A percentile compares a stretch with the other conserved stretches of the same genome.
phyloP scores from a whole-genome alignment of 805 yeast species.

The Dipodascopsis uninucleata region DNA sequence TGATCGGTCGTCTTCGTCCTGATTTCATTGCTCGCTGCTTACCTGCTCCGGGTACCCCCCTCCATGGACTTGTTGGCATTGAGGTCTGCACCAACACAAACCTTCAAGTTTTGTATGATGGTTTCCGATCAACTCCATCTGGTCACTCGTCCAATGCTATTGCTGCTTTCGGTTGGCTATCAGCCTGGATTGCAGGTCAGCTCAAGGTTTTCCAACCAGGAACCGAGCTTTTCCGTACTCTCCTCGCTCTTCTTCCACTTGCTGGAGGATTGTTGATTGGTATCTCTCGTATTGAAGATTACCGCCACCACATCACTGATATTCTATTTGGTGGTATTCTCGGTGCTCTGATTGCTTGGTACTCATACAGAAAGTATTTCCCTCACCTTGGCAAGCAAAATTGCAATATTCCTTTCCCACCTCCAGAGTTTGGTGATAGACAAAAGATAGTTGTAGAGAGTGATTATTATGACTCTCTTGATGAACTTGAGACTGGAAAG shows the following conservation, averaged over 20 bases:
- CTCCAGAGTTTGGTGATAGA: slow-evolving; percentile 10
- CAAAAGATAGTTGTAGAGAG: slow-evolving; percentile 11
- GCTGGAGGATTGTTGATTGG: slow-evolving; percentile 68
- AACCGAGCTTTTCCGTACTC: slow-evolving; percentile 30
- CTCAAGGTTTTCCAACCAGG: slow-evolving; percentile 42
- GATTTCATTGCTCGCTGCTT: slow-evolving; percentile 85
- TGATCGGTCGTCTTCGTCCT: slow-evolving; percentile 88
- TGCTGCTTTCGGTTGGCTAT: slow-evolving; percentile 47
- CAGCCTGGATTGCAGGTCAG: slow-evolving; percentile 52
- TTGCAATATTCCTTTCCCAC: slow-evolving; percentile 29
- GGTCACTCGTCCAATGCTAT: slow-evolving; percentile 57
- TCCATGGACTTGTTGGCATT: slow-evolving; percentile 35
- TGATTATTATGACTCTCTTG: slow-evolving; percentile 26
- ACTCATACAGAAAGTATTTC: slow-evolving; percentile 54
- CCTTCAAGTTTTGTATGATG: slow-evolving; percentile 43
- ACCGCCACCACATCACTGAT: slow-evolving; percentile 89
- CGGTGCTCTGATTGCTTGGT: slow-evolving; percentile 60
- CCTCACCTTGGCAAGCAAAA: slow-evolving; percentile 38
- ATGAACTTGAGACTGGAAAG: slow-evolving; percentile 27
- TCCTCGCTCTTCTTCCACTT: slow-evolving; percentile 31
- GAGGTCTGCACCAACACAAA: slow-evolving; percentile 41
- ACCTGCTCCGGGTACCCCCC: slow-evolving; percentile 57
- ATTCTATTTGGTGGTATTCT: slow-evolving; percentile 69
- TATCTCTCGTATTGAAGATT: slow-evolving; percentile 83
- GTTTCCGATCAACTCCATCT: slow-evolving; percentile 58